Evolutionary conservation across 805 yeast species (phyloP).

Genomic region (Kazachstania kunashirensis): DNA sequence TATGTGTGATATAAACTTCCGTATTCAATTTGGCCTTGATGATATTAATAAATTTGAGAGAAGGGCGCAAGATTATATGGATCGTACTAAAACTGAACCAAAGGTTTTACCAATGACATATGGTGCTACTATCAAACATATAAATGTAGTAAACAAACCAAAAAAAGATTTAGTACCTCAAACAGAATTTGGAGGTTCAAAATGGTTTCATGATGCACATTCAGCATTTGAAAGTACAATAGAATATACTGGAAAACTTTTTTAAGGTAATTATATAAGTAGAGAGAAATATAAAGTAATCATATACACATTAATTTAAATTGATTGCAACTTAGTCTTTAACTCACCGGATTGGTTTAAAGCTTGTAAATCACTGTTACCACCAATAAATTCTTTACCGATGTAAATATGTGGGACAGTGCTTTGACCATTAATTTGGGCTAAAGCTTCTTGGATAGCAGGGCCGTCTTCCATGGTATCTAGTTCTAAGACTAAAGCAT

Average conservation of each 20-base stretch:
- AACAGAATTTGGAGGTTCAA: constrained; percentile 27
- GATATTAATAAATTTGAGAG: constrained; percentile 12
- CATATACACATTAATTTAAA: neutral
- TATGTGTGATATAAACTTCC: constrained; percentile 36
- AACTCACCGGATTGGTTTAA: constrained; percentile 55
- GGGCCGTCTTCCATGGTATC: constrained; percentile 56
- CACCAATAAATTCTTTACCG: constrained; percentile 87
- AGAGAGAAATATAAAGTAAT: neutral
- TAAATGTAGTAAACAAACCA: neutral
- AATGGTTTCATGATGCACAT: constrained; percentile 17
- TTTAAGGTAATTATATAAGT: too few relatives aligned
- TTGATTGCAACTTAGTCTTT: constrained; percentile 17
- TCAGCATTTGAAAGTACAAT: constrained; percentile 17
- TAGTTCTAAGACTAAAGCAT: constrained; percentile 34
- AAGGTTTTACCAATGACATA: constrained; percentile 25
- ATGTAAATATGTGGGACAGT: constrained; percentile 92
- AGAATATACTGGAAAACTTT: neutral
- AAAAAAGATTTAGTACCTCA: constrained; percentile 20
- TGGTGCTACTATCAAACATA: constrained; percentile 11
- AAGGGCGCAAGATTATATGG: constrained; percentile 14
- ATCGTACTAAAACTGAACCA: constrained; percentile 18
- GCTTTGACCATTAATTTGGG: constrained; percentile 72
- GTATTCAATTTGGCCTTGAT: constrained; percentile 21
- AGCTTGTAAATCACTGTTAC: constrained; percentile 80
- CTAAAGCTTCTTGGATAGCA: constrained; percentile 70